phyloP scores from a whole-genome alignment of 352 stramenopile genomes.

The Phytophthora kernoviae region DNA sequence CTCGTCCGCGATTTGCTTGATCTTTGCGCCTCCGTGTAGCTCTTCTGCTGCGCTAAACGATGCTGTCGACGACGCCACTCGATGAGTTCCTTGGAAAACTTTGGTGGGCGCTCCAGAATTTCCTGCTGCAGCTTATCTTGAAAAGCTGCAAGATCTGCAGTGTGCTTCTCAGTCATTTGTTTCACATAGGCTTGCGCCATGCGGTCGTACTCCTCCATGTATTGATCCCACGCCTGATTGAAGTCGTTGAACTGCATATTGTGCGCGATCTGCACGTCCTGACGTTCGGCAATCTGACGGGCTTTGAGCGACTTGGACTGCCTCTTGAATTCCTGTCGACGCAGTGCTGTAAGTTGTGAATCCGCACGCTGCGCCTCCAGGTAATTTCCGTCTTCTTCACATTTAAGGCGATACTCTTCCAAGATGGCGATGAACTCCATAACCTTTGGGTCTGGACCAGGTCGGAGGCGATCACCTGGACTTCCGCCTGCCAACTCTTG shows the following conservation, averaged over 20 bases:
- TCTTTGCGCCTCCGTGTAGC: constrained; percentile 94
- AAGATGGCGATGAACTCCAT: constrained; percentile 94
- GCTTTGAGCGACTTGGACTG: constrained; percentile 92
- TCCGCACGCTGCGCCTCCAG: constrained; percentile 91
- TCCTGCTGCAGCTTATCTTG: constrained; percentile 90
- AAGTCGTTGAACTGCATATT: constrained; percentile 97
- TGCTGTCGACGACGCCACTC: constrained; percentile 95
- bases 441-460: constrained; percentile 90
- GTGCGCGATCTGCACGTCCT: constrained; percentile 95
- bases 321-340: constrained; percentile 92
- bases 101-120: constrained; percentile 85
- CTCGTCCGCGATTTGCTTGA: constrained; percentile 94
- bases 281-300: constrained; percentile 90
- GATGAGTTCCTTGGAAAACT: constrained; percentile 95
- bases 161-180: constrained; percentile 94
- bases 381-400: constrained; percentile 95
- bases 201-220: constrained; percentile 94
- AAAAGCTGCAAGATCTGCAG: constrained; percentile 82
- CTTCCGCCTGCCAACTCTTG: constrained; percentile 41
- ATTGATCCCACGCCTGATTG: constrained; percentile 94
- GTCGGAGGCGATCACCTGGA: constrained; percentile 42
- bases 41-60: constrained; percentile 93
- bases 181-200: constrained; percentile 95
- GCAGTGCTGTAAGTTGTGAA: constrained; percentile 85
- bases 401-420: constrained; percentile 94